phyloP scores from a whole-genome alignment of 768 basidiomycete genomes.

The Mycena indigotica region DNA sequence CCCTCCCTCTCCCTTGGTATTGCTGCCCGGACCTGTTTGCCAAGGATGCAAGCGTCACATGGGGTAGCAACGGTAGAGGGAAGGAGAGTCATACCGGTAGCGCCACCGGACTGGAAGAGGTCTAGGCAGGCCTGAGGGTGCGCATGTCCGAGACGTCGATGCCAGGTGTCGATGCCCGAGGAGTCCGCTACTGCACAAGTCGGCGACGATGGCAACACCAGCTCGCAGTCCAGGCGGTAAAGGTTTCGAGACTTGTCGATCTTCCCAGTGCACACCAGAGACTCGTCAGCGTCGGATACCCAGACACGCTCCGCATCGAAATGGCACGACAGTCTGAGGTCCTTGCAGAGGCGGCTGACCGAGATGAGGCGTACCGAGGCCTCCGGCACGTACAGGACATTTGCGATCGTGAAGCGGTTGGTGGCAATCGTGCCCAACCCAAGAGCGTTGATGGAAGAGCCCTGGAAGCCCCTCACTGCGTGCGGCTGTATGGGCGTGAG shows the following conservation, averaged over 20 bases:
- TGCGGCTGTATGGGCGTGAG: neutral
- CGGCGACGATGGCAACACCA: neutral
- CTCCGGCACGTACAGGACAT: conserved; percentile 5
- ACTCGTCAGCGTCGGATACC: neutral
- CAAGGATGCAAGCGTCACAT: neutral
- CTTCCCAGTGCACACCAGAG: neutral
- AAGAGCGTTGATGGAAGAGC: conserved; percentile 2
- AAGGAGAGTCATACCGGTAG: neutral
- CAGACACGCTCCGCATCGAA: neutral
- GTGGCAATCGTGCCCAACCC: conserved; percentile 11
- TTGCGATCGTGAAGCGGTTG: too few species aligned
- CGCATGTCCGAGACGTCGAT: neutral
- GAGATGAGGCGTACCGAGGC: conserved; percentile 1
- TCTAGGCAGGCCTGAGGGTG: neutral
- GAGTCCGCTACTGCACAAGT: neutral
- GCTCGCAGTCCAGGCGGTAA: neutral
- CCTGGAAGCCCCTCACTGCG: conserved; percentile 6
- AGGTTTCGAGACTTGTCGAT: too few species aligned
- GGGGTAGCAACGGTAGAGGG: neutral
- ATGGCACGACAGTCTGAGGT: too few species aligned
- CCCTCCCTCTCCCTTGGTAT: neutral
- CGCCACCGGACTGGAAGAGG: neutral
- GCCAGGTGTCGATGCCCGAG: neutral
- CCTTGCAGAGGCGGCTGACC: too few species aligned
- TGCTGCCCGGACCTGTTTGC: neutral